Conservation (phyloP, 495 filamentous ascomycete species). For the Gamarada debralockiae region DNA sequence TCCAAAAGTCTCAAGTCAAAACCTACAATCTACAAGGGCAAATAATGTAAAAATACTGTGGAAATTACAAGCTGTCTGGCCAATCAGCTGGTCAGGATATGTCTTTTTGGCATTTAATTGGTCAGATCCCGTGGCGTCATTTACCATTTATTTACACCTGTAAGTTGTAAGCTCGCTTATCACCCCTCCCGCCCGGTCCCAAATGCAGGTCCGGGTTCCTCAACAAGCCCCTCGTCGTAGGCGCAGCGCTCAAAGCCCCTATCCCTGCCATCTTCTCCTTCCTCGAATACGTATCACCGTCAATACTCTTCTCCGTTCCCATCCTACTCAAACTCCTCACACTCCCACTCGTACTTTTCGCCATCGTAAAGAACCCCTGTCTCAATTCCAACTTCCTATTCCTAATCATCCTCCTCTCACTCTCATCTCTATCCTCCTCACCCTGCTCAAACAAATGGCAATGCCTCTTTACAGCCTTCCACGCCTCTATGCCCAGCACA, state of each 20-base stretch:
- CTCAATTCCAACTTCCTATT: slow-evolving; percentile 24
- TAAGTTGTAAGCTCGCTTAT: too few relatives aligned
- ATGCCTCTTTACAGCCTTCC: slow-evolving; percentile 58
- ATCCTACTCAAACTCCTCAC: slow-evolving; percentile 16
- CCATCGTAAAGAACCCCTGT: slow-evolving; percentile 36
- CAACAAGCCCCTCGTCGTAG: slow-evolving; percentile 13
- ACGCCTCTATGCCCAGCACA: slow-evolving; percentile 54
- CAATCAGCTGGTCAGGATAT: too few relatives aligned
- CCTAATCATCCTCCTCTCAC: background rate
- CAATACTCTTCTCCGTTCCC: slow-evolving; percentile 5
- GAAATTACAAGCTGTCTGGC: too few relatives aligned
- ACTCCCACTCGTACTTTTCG: slow-evolving; percentile 26
- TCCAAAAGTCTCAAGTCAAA: too few relatives aligned
- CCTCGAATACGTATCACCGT: background rate
- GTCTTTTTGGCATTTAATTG: too few relatives aligned
- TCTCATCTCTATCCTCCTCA: slow-evolving; percentile 12
- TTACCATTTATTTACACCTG: too few relatives aligned
- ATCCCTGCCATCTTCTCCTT: slow-evolving; percentile 17
- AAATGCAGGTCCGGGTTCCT: too few relatives aligned
- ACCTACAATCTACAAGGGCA: too few relatives aligned
- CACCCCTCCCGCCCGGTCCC: too few relatives aligned
- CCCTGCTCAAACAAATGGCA: slow-evolving; percentile 15
- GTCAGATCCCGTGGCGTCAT: too few relatives aligned
- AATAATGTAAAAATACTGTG: too few relatives aligned
- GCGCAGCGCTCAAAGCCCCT: slow-evolving; percentile 3